phyloP scores from a whole-genome alignment of 495 filamentous ascomycete species.

The Penicillium nucicola region DNA sequence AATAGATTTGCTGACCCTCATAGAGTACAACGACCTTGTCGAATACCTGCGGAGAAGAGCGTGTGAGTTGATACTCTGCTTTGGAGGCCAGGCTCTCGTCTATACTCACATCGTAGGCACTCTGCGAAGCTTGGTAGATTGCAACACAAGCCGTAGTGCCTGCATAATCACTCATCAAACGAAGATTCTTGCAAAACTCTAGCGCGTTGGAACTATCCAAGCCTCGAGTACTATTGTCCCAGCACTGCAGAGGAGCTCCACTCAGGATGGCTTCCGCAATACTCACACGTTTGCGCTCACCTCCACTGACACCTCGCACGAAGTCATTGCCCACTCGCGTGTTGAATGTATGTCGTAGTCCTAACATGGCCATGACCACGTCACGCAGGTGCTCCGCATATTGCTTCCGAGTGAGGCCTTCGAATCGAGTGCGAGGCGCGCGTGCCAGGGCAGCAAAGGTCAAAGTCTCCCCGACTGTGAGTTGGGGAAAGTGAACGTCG shows the following conservation, averaged over 20 bases:
- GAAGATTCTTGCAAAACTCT: conserved; percentile 68
- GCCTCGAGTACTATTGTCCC: conserved; percentile 87
- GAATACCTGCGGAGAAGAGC: conserved; percentile 28
- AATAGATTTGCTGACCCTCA: conserved; percentile 66
- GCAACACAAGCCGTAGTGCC: conserved; percentile 76
- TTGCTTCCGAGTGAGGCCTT: conserved; percentile 44
- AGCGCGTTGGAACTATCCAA: conserved; percentile 82
- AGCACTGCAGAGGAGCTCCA: conserved; percentile 70
- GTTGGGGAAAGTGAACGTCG: conserved; percentile 65
- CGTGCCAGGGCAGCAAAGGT: conserved; percentile 58
- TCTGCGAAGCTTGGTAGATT: conserved; percentile 82
- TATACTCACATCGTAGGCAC: conserved; percentile 58
- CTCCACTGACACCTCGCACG: conserved; percentile 80
- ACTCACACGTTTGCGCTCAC: conserved; percentile 74
- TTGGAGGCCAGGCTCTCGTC: too few species aligned
- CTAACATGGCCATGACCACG: conserved; percentile 64
- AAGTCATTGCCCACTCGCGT: conserved; percentile 70
- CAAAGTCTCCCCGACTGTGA: conserved; percentile 65
- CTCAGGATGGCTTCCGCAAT: conserved; percentile 63
- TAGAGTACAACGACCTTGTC: conserved; percentile 64
- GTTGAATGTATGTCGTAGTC: conserved; percentile 56
- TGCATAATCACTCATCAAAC: conserved; percentile 73
- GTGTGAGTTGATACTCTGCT: too few species aligned
- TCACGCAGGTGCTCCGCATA: conserved; percentile 50
- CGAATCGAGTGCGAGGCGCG: conserved; percentile 45